Evolutionary conservation across 148 eudicot genomes (phyloP).

Genomic region (Cornus suecica): DNA sequence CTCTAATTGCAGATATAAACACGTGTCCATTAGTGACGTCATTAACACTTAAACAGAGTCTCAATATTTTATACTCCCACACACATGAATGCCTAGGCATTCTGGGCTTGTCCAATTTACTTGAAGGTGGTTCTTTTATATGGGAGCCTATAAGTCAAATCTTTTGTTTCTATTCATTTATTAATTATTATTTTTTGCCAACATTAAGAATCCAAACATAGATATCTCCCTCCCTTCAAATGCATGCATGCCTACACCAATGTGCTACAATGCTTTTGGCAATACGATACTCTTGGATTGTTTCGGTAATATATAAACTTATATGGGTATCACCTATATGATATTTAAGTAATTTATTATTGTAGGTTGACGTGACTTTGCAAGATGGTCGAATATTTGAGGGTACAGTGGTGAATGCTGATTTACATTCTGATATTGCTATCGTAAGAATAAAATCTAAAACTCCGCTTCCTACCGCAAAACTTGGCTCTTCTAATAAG

Average conservation of each 20-base stretch:
- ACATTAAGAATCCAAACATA: not conserved
- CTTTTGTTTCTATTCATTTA: no score
- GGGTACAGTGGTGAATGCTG: conserved; percentile 88
- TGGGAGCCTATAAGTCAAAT: not conserved
- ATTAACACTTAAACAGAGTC: no score
- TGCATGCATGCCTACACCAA: not conserved
- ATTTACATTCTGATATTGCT: conserved; percentile 92
- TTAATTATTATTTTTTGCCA: no score
- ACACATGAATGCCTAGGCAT: not conserved
- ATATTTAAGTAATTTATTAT: not conserved
- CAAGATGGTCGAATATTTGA: conserved; percentile 93
- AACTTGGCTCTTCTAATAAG: conserved; percentile 71
- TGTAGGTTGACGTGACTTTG: conserved; percentile 91
- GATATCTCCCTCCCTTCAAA: not conserved
- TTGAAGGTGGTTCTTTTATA: not conserved
- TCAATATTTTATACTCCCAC: no score
- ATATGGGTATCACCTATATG: not conserved
- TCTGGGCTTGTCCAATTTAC: not conserved
- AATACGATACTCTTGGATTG: not conserved
- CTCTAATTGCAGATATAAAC: no score
- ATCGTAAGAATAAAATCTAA: conserved; percentile 77
- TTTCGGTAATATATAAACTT: not conserved
- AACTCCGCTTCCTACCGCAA: conserved; percentile 84
- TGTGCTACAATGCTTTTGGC: conserved; percentile 2
- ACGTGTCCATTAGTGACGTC: no score